phyloP scores from a whole-genome alignment of 2,329 filamentous ascomycete genomes.

The Botrytis medusae region DNA sequence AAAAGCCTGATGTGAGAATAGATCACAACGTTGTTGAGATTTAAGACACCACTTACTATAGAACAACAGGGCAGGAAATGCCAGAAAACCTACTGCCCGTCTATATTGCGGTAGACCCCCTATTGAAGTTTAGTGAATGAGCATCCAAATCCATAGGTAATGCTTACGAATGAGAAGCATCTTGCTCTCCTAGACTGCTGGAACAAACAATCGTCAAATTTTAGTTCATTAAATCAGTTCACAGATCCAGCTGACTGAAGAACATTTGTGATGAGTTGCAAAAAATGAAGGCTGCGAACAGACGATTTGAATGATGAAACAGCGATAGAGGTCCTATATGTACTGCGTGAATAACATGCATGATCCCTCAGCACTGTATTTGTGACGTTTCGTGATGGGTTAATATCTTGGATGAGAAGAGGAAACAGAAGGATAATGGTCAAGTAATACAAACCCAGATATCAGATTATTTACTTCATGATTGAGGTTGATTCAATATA shows the following conservation, averaged over 20 bases:
- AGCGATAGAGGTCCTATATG: not conserved
- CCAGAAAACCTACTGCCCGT: slow-evolving; percentile 8
- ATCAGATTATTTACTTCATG: not conserved
- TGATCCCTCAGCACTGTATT: not conserved
- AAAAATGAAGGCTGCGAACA: not conserved
- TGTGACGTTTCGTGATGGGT: not conserved
- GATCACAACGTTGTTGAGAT: not conserved
- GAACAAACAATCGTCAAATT: not conserved
- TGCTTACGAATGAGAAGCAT: slow-evolving; percentile 9
- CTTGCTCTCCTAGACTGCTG: not conserved
- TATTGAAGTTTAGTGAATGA: not conserved
- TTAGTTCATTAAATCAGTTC: no score
- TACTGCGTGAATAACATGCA: not conserved
- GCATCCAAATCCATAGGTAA: not conserved
- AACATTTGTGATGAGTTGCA: not conserved
- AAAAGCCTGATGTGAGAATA: not conserved
- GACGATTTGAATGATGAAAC: not conserved
- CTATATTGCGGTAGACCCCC: slow-evolving; percentile 14
- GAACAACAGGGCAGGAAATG: slow-evolving; percentile 13
- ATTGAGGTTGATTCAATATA: not conserved
- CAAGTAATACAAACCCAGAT: not conserved
- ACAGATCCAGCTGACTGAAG: not conserved
- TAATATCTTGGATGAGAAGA: not conserved
- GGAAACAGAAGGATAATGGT: not conserved
- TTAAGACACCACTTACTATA: not conserved